Evolutionary conservation across 2,329 filamentous ascomycete genomes (phyloP), one percentile per base, ranked within the genome.

Genomic region (Ascomycota sp.): DNA sequence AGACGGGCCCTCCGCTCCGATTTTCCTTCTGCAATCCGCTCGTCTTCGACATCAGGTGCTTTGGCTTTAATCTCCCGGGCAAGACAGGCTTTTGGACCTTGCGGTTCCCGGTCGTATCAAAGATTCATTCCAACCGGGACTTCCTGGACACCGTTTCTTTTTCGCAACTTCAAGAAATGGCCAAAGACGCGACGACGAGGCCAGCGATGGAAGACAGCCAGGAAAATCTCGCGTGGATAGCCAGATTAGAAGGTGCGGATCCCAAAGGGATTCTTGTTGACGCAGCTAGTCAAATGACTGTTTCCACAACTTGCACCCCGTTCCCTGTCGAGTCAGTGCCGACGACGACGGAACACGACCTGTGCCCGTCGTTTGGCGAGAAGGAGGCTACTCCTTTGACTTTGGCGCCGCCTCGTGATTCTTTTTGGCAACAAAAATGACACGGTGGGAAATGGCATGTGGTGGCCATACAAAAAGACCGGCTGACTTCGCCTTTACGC

Each of bases 41-140:
- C 13, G 70, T 92, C 0, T 78, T 83, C 36, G 84, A 92, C 43
- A 58, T 92, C 38, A 62, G 78, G 21, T 84, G 81, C 35, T 79
- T 80, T 39, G 74, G 76, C 1, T 92, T 83, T 42, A 76, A 82
- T 38, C 79, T 75, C 45, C 63, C 67, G 3, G 65, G 69, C 4
- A 74, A 76, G 44, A 72, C 69, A 10, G 62, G 63, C 1, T 83
- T 78, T 44, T 82, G 71, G 58, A 74, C 73, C 38, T 66, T 82
- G 34, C 66, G 83, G 1, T 91, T 92, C 44, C 77, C 83, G 1
- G 61, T 67, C 2, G 68, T 86, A 4, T 63, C 69, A 36, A 91
- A 86, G 45, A 61, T 91, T 8, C 81, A 92, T 44, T 67, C 64
- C 38, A 82, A 92, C 47, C 64, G 82, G 21, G 67, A 67, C 2